Conservation (phyloP, 306 rosid species). For the Rosa persica region DNA sequence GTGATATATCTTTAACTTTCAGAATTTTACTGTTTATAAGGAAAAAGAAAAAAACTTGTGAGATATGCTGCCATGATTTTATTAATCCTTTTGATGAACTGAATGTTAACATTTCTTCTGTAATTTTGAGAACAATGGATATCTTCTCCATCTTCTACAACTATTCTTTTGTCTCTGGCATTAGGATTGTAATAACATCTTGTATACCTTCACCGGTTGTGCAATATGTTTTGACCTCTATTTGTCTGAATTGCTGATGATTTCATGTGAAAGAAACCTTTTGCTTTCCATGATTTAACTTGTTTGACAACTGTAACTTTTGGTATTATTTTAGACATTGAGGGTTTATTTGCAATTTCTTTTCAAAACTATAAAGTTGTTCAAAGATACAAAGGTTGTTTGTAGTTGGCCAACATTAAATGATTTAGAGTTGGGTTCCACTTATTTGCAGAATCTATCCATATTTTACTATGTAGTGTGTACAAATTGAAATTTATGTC, state of each 20-base stretch:
- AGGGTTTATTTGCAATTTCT: background rate
- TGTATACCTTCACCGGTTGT: background rate
- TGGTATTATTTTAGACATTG: background rate
- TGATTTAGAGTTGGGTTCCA: background rate
- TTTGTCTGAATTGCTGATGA: background rate
- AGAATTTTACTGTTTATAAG: background rate
- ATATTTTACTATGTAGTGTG: background rate
- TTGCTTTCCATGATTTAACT: background rate
- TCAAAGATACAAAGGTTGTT: background rate
- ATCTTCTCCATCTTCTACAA: background rate
- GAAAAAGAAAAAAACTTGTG: background rate
- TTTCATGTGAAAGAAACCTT: background rate
- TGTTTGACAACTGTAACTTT: background rate
- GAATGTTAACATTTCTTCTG: background rate
- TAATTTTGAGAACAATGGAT: background rate
- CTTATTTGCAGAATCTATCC: background rate
- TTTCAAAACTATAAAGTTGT: background rate
- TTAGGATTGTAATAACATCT: background rate
- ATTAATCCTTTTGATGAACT: background rate
- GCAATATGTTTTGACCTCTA: background rate
- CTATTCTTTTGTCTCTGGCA: background rate
- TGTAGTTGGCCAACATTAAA: background rate
- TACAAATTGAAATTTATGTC: background rate
- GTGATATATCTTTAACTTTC: conserved; percentile 36
- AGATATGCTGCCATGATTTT: background rate